phyloP scores from a whole-genome alignment of 352 stramenopile genomes.

The Albugo laibachii region DNA sequence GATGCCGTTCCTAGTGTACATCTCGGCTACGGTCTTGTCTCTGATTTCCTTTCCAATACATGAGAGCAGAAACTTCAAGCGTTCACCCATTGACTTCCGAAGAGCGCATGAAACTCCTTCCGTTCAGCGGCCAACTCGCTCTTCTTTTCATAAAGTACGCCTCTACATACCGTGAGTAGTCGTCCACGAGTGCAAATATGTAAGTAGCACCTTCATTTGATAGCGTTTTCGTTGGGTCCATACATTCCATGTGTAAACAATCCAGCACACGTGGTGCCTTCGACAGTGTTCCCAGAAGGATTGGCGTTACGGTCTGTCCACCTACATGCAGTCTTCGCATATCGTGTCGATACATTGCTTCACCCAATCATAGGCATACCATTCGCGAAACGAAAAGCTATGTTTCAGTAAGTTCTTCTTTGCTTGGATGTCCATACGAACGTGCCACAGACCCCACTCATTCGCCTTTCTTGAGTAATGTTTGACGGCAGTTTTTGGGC shows the following conservation, averaged over 20 bases:
- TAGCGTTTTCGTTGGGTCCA: too few relatives aligned
- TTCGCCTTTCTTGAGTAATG: conserved; percentile 1
- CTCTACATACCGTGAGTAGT: too few relatives aligned
- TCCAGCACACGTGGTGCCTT: not conserved
- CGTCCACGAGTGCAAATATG: too few relatives aligned
- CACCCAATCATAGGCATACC: conserved; percentile 2
- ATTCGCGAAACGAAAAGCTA: not conserved
- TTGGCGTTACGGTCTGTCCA: conserved; percentile 3
- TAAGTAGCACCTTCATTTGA: too few relatives aligned
- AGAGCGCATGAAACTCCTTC: conserved; percentile 1
- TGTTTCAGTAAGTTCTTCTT: conserved; percentile 1
- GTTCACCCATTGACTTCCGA: conserved; percentile 6
- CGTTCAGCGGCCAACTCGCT: conserved; percentile 4
- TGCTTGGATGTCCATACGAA: conserved; percentile 5
- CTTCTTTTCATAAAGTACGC: conserved; percentile 12
- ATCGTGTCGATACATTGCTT: not conserved
- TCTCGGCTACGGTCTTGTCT: conserved; percentile 6
- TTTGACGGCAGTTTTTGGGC: too few relatives aligned
- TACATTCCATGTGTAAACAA: conserved; percentile 8
- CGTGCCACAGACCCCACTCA: conserved; percentile 10
- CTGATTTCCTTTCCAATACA: conserved; percentile 14
- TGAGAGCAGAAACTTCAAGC: conserved; percentile 10
- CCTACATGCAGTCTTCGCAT: conserved; percentile 7
- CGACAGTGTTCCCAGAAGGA: not conserved
- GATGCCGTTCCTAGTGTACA: conserved; percentile 7